Conservation (phyloP, 208 protist species). For the Trichomonas gallinae region DNA sequence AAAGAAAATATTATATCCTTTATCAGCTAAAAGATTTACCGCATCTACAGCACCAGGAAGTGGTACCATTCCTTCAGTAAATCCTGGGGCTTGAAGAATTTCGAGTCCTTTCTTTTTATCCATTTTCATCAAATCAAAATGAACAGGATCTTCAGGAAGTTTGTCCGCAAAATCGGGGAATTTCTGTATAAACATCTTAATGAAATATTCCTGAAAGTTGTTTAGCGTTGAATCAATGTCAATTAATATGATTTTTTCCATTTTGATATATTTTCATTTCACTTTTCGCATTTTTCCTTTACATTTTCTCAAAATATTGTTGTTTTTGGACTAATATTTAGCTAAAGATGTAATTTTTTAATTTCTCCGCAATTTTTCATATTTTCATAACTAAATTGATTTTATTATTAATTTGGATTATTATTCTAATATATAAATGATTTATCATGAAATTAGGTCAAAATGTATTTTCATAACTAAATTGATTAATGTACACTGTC, state of each 20-base stretch:
- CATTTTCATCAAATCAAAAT: background rate
- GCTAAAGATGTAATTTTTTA: too few relatives aligned
- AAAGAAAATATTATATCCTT: conserved; percentile 2
- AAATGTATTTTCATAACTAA: too few relatives aligned
- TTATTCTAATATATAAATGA: too few relatives aligned
- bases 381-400: too few relatives aligned
- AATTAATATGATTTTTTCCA: background rate
- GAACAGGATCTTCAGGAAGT: background rate
- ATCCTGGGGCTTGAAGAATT: background rate
- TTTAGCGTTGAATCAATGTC: background rate
- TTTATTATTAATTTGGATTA: too few relatives aligned
- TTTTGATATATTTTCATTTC: background rate
- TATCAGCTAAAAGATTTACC: background rate
- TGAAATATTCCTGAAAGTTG: conserved; percentile 5
- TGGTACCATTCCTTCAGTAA: background rate
- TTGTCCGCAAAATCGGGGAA: background rate
- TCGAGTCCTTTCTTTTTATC: background rate
- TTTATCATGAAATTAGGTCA: too few relatives aligned
- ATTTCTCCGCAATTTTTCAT: too few relatives aligned
- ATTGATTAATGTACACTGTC: too few relatives aligned
- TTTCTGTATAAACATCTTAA: background rate
- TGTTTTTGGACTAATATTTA: too few relatives aligned
- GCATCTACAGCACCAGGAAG: background rate
- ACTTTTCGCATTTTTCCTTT: too few relatives aligned
- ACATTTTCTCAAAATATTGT: too few relatives aligned